These are phyloP conservation scores for Vinca minor DNA, from an alignment of 257 asterid species.

Conservation along the genomic window DNA sequence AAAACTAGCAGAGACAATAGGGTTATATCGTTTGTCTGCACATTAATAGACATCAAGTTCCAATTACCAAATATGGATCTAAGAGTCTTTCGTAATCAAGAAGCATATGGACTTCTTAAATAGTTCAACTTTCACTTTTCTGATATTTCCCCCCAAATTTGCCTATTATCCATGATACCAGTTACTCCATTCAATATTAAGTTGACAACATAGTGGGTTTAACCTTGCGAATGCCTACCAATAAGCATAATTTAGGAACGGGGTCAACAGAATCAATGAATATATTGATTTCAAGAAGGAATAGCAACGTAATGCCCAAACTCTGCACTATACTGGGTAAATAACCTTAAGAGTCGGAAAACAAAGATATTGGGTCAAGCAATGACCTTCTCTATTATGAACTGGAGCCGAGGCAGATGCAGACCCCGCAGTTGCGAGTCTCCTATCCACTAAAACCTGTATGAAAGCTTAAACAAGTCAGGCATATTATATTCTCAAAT, in stretches of 20 bases:
- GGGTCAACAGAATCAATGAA: neutral
- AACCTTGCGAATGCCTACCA: neutral
- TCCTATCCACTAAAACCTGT: conserved; percentile 68
- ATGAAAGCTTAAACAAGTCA: conserved; percentile 1
- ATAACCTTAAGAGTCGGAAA: neutral
- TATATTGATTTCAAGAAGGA: neutral
- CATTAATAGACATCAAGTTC: neutral
- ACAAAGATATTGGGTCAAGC: neutral
- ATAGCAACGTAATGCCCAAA: neutral
- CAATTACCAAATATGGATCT: neutral
- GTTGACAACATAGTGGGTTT: neutral
- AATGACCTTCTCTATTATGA: conserved; percentile 54
- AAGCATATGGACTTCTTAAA: neutral
- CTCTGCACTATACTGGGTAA: neutral
- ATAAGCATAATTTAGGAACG: neutral
- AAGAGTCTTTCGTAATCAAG: neutral
- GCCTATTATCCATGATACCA: neutral
- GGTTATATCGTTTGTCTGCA: neutral
- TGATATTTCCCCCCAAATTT: neutral
- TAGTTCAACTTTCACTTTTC: neutral
- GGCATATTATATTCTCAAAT: neutral
- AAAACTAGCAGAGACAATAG: neutral
- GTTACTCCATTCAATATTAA: neutral
- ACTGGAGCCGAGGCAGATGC: conserved; percentile 27
- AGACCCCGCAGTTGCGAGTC: conserved; percentile 30